phyloP scores from a whole-genome alignment of 345 rosid genomes.

The Acer campestre region DNA sequence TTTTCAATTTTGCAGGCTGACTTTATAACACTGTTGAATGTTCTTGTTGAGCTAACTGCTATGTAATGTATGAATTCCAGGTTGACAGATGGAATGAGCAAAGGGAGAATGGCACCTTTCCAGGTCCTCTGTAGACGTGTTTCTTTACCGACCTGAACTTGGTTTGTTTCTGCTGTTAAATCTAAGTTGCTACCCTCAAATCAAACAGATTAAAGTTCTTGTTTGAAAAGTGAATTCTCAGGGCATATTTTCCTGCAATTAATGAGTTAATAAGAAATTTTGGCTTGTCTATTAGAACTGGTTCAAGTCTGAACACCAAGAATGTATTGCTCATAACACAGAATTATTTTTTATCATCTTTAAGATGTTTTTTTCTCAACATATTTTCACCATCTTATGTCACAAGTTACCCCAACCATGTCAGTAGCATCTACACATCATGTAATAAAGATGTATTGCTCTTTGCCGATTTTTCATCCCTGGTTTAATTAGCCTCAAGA shows the following conservation, averaged over 20 bases:
- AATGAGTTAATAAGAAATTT: conserved; percentile 38
- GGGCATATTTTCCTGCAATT: conserved; percentile 24
- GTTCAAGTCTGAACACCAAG: conserved; percentile 19
- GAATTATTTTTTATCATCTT: conserved; percentile 8
- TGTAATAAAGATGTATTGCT: conserved; percentile 10
- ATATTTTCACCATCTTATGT: not conserved
- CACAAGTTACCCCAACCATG: not conserved
- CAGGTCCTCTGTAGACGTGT: conserved; percentile 81
- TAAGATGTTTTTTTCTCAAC: conserved; percentile 4
- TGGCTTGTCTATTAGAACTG: conserved; percentile 27
- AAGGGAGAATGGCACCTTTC: conserved; percentile 95
- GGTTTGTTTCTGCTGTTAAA: conserved; percentile 8
- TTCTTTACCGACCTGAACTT: conserved; percentile 16
- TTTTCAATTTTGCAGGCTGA: not conserved
- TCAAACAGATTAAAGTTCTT: conserved; percentile 21
- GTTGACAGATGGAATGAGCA: conserved; percentile 96
- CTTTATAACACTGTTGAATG: not conserved
- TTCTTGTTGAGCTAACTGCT: not conserved
- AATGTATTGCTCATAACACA: conserved; percentile 5
- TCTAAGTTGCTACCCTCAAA: conserved; percentile 8
- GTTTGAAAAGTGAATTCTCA: conserved; percentile 29
- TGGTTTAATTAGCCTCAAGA: not conserved
- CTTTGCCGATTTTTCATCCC: not conserved
- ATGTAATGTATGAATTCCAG: conserved; percentile 33
- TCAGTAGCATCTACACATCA: not conserved